These are phyloP conservation scores for Chrysanthemum lavandulifolium DNA, from an alignment of 129 eudicot genomes.

Conservation along the genomic window DNA sequence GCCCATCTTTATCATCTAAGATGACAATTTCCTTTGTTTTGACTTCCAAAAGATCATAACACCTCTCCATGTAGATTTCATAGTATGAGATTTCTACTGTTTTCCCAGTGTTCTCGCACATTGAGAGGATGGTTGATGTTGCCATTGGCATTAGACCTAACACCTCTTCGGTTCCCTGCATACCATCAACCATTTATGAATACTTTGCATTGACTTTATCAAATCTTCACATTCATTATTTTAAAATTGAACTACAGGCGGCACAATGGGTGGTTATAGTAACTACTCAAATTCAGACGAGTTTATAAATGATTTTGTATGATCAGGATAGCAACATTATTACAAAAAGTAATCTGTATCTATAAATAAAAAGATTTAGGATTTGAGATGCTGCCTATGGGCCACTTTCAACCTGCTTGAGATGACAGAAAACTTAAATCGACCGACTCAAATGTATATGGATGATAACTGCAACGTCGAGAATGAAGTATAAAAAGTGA, in stretches of 20 bases:
- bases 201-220: neutral
- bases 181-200: slow-evolving; percentile 10
- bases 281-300: too few relatives aligned
- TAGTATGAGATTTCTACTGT: slow-evolving; percentile 70
- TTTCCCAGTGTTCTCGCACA: slow-evolving; percentile 44
- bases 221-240: neutral
- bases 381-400: too few relatives aligned
- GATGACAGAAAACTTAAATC: too few relatives aligned
- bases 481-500: too few relatives aligned
- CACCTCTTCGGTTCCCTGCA: slow-evolving; percentile 80
- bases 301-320: too few relatives aligned
- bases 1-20: slow-evolving; percentile 68
- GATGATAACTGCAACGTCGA: too few relatives aligned
- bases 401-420: too few relatives aligned
- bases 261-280: too few relatives aligned
- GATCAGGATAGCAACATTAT: too few relatives aligned
- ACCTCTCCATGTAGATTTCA: slow-evolving; percentile 84
- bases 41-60: slow-evolving; percentile 77
- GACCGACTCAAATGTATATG: too few relatives aligned
- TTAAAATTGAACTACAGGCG: neutral
- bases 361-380: too few relatives aligned
- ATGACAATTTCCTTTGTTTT: slow-evolving; percentile 61
- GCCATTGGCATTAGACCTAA: slow-evolving; percentile 80
- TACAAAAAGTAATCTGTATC: too few relatives aligned
- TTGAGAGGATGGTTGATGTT: slow-evolving; percentile 54